Base-by-base conservation (phyloP, 495 filamentous ascomycete species). In the Staphylotrichum tortipilum region DNA sequence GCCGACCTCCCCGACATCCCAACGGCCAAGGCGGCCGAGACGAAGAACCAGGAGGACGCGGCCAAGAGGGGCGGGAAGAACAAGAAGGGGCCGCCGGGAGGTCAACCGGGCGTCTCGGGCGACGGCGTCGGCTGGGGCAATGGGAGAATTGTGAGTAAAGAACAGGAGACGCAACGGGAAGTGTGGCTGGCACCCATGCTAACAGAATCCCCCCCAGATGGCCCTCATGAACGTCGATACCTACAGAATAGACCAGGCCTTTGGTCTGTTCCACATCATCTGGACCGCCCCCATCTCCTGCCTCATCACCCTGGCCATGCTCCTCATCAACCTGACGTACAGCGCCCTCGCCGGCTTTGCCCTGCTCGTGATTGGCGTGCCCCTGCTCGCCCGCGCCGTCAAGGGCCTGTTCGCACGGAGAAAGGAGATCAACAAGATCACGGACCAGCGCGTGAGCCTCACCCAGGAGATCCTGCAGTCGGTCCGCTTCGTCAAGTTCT, bases 221-320 rank as follows among this genome's bases (percentile, higher is more conserved):
- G 94, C 90, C 47, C 61, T 97, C 57, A 96, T 97, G 91, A 86
- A 84, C 48, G 87, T 89, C 33, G 91, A 97, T 58, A 89, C 90
- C 14, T 89, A 90, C 66, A 85, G 89, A 44, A 74, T 97, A 51
- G 89, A 95, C 58, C 80, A 86, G 58, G 88, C 88, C 3, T 85
- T 73, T 12, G 86, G 86, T 43, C 78, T 94, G 70, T 89, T 95
- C 67, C 91, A 97, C 57, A 77, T 97, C 63, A 69, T 85, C 7
- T 95, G 91, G 90, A 88, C 85, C 4, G 78, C 86, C 0, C 89
- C 91, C 0, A 68, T 96, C 30, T 73, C 81, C 7, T 82, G 88
- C 54, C 64, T 89, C 24, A 76, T 95, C 55, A 88, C 88, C 0
- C 74, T 96, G 1, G 69, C 86, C 23, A 66, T 95, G 23, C 74